These are phyloP conservation scores for Maudiozyma saulgeensis DNA, from an alignment of 805 yeast species.

Conservation along the genomic window DNA sequence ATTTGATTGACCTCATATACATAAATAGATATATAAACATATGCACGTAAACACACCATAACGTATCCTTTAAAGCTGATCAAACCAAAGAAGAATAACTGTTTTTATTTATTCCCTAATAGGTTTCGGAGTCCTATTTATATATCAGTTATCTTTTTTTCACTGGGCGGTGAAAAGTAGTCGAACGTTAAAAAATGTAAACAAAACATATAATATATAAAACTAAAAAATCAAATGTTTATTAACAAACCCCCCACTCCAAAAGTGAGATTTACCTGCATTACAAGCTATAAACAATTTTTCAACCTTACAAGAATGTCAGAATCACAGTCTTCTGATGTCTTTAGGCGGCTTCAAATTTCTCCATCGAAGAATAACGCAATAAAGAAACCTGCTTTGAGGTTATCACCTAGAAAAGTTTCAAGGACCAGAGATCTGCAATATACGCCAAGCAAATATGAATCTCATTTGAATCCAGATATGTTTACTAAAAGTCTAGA, in stretches of 20 bases:
- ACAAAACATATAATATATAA: neutral
- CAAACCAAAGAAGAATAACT: too few species aligned
- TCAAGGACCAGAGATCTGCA: neutral
- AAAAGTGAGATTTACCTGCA: neutral
- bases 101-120: too few species aligned
- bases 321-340: constrained; percentile 7
- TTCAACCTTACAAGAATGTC: neutral
- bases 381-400: constrained; percentile 17
- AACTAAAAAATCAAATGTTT: neutral
- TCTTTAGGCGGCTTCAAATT: constrained; percentile 18
- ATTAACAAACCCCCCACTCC: too few species aligned
- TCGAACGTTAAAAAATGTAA: neutral
- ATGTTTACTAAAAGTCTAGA: constrained; percentile 3
- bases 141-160: too few species aligned
- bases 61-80: too few species aligned
- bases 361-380: constrained; percentile 19
- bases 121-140: too few species aligned
- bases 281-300: too few species aligned
- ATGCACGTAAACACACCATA: too few species aligned
- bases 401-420: constrained; percentile 7
- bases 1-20: constrained; percentile 10
- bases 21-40: neutral
- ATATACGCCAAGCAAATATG: constrained; percentile 2
- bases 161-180: too few species aligned
- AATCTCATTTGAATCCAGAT: neutral